Evolutionary conservation across 306 rosid genomes (phyloP), one percentile per base, ranked within the genome.

Genomic region (Fragaria ananassa): DNA sequence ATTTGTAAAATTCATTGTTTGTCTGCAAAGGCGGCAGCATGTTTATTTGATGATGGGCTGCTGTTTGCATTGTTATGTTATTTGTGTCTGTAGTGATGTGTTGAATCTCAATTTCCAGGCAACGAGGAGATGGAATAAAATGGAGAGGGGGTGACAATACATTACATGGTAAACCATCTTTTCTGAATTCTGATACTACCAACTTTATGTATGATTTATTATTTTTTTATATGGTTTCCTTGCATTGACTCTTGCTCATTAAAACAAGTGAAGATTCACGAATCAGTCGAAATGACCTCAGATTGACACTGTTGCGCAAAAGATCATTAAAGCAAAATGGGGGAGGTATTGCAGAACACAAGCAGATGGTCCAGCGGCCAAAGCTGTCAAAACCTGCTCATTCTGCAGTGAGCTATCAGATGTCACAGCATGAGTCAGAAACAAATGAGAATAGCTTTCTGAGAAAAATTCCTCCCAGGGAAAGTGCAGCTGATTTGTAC

Each of bases 281-380:
- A 85, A 81, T 85, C 66, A 75, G 49, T 81, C 83, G 66, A 46
- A 76, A 83, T 68, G 93, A 89, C 80, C 93, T 89, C 72, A 84
- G 91, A 54, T 78, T 85, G 83, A 87, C 87, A 68, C 83, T 87
- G 71, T 68, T 83, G 79, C 79, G 70, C 77, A 87, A 83, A 80
- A 87, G 83, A 63, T 82, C 54, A 70, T 71, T 78, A 10, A 85
- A 85, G 72, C 58, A 57, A 79, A 47, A 34, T 63, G 68, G 10
- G 9, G 78, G 74, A 77, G 81, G 7, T 78, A 54, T 47, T 39
- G 86, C 61, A 61, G 87, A 78, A 62, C 71, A 29, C 39, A 57
- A 57, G 10, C 81, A 74, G 77, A 74, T 71, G 80, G 83, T 75
- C 69, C 67, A 74, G 3, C 80, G 61, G 39, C 60, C 31, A 67